phyloP scores from a whole-genome alignment of 2,329 filamentous ascomycete species.

The Phaeosphaeriaceae sp. region DNA sequence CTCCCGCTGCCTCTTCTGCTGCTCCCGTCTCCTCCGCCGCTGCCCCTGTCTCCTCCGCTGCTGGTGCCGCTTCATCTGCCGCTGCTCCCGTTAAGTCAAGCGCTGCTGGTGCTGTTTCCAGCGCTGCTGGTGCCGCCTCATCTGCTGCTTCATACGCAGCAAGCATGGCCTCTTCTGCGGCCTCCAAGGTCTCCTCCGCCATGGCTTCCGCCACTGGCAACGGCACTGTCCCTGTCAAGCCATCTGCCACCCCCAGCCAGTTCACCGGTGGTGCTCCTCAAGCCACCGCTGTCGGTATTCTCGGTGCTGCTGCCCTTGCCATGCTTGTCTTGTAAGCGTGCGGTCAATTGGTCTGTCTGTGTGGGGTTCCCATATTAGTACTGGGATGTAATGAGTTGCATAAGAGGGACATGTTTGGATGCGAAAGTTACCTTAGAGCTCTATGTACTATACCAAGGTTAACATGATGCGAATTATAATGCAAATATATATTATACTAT shows the following conservation, averaged over 20 bases:
- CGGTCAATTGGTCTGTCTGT: not conserved
- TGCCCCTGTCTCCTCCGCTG: constrained; percentile 7
- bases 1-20: constrained; percentile 15
- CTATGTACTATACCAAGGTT: constrained; percentile 2
- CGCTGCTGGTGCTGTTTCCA: constrained; percentile 8
- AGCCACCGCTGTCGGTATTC: constrained; percentile 40
- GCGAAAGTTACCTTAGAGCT: not conserved
- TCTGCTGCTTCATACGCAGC: constrained; percentile 18
- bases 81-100: constrained; percentile 4
- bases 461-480: not conserved
- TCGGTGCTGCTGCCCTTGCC: constrained; percentile 45
- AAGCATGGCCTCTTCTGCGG: constrained; percentile 14
- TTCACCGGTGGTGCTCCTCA: constrained; percentile 46
- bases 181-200: constrained; percentile 15
- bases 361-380: not conserved
- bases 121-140: constrained; percentile 12
- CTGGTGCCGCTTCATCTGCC: not conserved
- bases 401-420: not conserved
- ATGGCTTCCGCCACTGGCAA: constrained; percentile 12
- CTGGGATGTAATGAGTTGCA: constrained; percentile 2
- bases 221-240: constrained; percentile 1
- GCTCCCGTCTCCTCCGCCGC: too few species aligned
- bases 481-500: not conserved
- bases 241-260: constrained; percentile 24
- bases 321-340: constrained; percentile 43